Conservation (phyloP, 2,329 filamentous ascomycete species). For the Parascedosporium putredinis region DNA sequence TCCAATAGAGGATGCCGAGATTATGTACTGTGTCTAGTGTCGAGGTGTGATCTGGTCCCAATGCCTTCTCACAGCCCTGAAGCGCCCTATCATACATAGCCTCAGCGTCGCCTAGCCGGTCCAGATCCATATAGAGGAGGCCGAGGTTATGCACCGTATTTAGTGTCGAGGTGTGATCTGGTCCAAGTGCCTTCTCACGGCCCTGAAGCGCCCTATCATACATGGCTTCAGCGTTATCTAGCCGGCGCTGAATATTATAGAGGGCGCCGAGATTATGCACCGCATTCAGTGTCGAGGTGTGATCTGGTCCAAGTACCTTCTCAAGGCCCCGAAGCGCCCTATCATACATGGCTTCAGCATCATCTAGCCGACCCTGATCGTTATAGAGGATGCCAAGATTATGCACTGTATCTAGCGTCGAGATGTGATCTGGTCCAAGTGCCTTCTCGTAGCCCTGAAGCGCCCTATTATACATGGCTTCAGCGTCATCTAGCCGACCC, state of each 20-base stretch:
- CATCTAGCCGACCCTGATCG: constrained; percentile 14
- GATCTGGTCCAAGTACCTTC: constrained; percentile 11
- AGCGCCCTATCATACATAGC: constrained; percentile 19
- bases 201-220: constrained; percentile 16
- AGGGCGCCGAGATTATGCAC: constrained; percentile 20
- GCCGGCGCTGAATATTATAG: constrained; percentile 17
- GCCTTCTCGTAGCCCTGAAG: no score
- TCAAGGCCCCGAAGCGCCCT: constrained; percentile 16
- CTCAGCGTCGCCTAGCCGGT: constrained; percentile 14
- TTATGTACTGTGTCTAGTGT: constrained; percentile 17
- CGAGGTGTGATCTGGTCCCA: constrained; percentile 11
- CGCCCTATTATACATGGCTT: no score
- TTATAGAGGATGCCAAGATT: no score
- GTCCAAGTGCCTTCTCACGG: constrained; percentile 13
- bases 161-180: constrained; percentile 12
- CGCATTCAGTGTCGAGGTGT: constrained; percentile 10
- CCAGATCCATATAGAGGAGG: constrained; percentile 14
- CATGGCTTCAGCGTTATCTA: constrained; percentile 19
- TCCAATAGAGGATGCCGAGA: constrained; percentile 19
- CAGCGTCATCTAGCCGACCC: no score
- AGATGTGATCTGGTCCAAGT: no score
- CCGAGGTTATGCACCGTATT: constrained; percentile 13
- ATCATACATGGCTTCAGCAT: constrained; percentile 18
- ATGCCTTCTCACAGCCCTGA: constrained; percentile 16
- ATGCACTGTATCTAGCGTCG: no score